phyloP scores from a whole-genome alignment of 805 yeast genomes.

The Tetrapisispora namnaoensis region DNA sequence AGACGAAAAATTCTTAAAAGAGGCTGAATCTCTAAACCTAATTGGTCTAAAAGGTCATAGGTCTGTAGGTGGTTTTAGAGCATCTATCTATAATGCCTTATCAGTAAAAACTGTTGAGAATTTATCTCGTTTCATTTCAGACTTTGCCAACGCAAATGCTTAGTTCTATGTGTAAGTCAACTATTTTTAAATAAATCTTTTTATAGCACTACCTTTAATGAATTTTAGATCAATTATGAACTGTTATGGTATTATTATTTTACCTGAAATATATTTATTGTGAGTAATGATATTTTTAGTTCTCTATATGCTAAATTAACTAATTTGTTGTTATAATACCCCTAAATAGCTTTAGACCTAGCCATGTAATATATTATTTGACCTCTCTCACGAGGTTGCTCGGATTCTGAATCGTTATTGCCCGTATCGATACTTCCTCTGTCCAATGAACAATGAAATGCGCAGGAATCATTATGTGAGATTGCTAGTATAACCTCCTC shows the following conservation, averaged over 20 bases:
- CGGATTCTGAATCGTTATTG: slow-evolving; percentile 8
- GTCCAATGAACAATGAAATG: slow-evolving; percentile 57
- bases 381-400: slow-evolving; percentile 39
- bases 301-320: background rate
- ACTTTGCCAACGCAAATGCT: slow-evolving; percentile 43
- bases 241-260: no score
- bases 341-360: slow-evolving; percentile 19
- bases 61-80: slow-evolving; percentile 95
- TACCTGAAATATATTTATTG: no score
- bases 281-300: no score
- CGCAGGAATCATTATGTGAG: slow-evolving; percentile 47
- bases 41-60: slow-evolving; percentile 91
- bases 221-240: background rate
- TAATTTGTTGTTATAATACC: background rate
- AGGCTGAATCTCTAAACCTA: slow-evolving; percentile 50
- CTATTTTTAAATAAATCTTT: background rate
- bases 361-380: slow-evolving; percentile 54
- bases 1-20: slow-evolving; percentile 61
- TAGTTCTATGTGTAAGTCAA: background rate
- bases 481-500: slow-evolving; percentile 51
- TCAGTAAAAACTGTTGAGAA: slow-evolving; percentile 46
- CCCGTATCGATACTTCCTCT: slow-evolving; percentile 28
- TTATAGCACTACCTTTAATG: background rate
- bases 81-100: slow-evolving; percentile 87
- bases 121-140: slow-evolving; percentile 46